Conservation (phyloP, 2,329 filamentous ascomycete species). For the Clarireedia monteithiana region DNA sequence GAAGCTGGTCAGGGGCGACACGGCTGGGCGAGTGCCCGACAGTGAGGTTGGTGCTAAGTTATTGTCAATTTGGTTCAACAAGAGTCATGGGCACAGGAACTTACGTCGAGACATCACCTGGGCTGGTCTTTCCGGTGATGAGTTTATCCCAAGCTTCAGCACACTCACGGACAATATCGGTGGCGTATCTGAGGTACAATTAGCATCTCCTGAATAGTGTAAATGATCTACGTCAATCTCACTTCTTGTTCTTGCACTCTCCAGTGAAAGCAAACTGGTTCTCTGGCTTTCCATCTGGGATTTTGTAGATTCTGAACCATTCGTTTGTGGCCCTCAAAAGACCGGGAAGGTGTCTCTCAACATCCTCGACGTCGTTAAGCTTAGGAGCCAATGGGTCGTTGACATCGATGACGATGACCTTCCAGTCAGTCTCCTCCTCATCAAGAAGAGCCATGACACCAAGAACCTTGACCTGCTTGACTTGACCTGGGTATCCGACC, state of each 20-base stretch:
- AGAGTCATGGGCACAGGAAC: slow-evolving; percentile 30
- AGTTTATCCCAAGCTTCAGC: slow-evolving; percentile 95
- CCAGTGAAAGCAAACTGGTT: slow-evolving; percentile 99
- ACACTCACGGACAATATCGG: slow-evolving; percentile 93
- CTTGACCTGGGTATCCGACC: slow-evolving; percentile 88
- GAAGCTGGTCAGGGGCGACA: slow-evolving; percentile 60
- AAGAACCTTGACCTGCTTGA: slow-evolving; percentile 99
- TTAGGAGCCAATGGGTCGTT: slow-evolving; percentile 94
- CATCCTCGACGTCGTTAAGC: slow-evolving; percentile 98
- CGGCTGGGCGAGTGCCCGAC: slow-evolving; percentile 67
- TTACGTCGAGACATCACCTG: slow-evolving; percentile 75
- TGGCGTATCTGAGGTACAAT: slow-evolving; percentile 66
- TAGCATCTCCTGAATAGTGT: slow-evolving; percentile 7
- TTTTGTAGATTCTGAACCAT: slow-evolving; percentile 99
- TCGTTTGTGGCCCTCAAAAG: slow-evolving; percentile 97
- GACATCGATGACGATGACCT: slow-evolving; percentile 98
- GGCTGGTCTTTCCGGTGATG: slow-evolving; percentile 78
- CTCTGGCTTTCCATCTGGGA: slow-evolving; percentile 99
- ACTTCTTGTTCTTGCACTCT: slow-evolving; percentile 99
- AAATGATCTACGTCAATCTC: slow-evolving; percentile 23
- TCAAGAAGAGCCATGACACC: slow-evolving; percentile 99
- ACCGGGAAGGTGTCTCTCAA: slow-evolving; percentile 95
- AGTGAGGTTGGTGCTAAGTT: slow-evolving; percentile 68
- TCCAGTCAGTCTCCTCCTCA: slow-evolving; percentile 99
- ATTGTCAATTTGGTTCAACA: slow-evolving; percentile 25